These are phyloP conservation scores for Tinospora cordifolia DNA, from an alignment of 164 flowering plant species.

Conservation along the genomic window DNA sequence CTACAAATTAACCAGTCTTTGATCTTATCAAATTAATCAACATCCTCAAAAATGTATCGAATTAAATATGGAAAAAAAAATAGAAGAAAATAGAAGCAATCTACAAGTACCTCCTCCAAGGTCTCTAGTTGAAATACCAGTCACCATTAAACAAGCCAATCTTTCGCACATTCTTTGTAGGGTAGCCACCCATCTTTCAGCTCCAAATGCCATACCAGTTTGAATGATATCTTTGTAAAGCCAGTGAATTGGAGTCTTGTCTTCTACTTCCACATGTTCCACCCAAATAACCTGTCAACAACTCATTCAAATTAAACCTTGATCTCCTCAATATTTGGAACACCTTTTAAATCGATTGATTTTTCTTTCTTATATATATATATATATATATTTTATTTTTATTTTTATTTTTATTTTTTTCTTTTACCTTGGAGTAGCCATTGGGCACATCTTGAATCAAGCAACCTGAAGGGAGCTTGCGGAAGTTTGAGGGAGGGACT, in stretches of 20 bases:
- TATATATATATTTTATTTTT: no score
- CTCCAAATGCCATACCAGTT: conserved; percentile 47
- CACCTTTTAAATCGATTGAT: no score
- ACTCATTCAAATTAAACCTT: background rate
- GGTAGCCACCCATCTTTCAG: conserved; percentile 42
- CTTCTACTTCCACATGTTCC: conserved; percentile 47
- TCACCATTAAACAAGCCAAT: conserved; percentile 24
- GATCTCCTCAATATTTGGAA: no score
- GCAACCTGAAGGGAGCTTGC: conserved; percentile 87
- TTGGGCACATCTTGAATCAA: conserved; percentile 63
- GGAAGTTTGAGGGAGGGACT: conserved; percentile 25
- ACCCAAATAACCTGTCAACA: conserved; percentile 44
- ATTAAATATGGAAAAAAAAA: background rate
- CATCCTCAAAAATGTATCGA: background rate
- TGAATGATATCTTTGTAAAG: conserved; percentile 32
- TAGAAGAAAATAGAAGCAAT: background rate
- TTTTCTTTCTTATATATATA: no score
- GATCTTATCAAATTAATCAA: background rate
- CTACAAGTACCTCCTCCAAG: conserved; percentile 23
- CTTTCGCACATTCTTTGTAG: conserved; percentile 43
- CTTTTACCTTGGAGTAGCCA: conserved; percentile 68
- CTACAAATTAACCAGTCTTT: conserved; percentile 10
- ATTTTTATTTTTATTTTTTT: background rate
- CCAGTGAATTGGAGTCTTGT: conserved; percentile 23
- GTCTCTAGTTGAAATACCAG: conserved; percentile 16